phyloP scores from a whole-genome alignment of 1,284 basidiomycete genomes.

The Sparassis latifolia region DNA sequence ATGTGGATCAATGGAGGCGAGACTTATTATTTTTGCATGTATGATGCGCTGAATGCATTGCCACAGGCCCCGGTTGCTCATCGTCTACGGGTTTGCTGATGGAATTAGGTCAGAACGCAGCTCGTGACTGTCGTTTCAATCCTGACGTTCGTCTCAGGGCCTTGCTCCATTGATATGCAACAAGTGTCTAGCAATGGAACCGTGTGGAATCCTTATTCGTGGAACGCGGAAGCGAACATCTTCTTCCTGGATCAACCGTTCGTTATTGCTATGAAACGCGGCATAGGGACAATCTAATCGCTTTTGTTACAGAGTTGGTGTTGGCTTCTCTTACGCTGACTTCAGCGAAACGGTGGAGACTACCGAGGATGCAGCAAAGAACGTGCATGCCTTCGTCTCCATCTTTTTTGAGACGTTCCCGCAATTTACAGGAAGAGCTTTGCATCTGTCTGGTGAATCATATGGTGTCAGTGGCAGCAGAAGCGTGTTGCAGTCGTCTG shows the following conservation, averaged over 20 bases:
- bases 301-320: conserved; percentile 38
- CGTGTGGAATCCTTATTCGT: conserved; percentile 55
- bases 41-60: too few species aligned
- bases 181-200: conserved; percentile 42
- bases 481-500: not conserved
- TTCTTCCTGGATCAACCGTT: conserved; percentile 69
- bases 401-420: conserved; percentile 74
- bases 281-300: not conserved
- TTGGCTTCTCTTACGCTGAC: conserved; percentile 60
- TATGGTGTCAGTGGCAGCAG: conserved; percentile 39
- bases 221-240: conserved; percentile 62
- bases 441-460: conserved; percentile 70
- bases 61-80: conserved; percentile 48
- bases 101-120: conserved; percentile 30
- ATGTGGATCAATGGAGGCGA: conserved; percentile 58
- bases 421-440: conserved; percentile 55
- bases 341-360: conserved; percentile 51
- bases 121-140: conserved; percentile 1
- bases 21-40: too few species aligned
- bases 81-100: conserved; percentile 59
- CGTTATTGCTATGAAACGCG: conserved; percentile 8
- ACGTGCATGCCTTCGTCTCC: conserved; percentile 64
- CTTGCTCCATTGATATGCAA: conserved; percentile 49
- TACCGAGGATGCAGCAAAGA: conserved; percentile 67
- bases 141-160: conserved; percentile 31